These are phyloP conservation scores for Zygoascus sp. DNA, from an alignment of 1,139 yeast species.

Conservation along the genomic window DNA sequence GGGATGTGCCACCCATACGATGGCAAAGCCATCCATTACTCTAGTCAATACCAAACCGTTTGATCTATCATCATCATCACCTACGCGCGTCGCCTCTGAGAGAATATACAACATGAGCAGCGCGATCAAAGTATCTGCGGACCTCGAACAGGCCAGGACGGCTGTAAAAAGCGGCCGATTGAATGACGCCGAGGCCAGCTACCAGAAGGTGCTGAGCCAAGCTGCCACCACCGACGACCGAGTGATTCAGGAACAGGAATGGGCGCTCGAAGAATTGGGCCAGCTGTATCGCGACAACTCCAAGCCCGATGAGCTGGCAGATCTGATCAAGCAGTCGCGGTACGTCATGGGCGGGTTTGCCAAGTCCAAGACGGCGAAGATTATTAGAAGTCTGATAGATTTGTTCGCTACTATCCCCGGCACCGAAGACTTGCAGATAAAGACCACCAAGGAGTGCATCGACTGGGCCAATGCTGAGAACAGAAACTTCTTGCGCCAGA, in stretches of 20 bases:
- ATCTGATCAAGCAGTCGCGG: slow-evolving; percentile 67
- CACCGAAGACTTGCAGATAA: slow-evolving; percentile 67
- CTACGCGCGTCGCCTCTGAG: neutral
- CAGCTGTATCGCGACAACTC: slow-evolving; percentile 31
- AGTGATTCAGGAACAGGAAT: slow-evolving; percentile 36
- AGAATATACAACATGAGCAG: neutral
- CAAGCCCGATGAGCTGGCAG: slow-evolving; percentile 50
- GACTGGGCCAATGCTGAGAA: slow-evolving; percentile 84
- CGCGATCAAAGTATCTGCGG: slow-evolving; percentile 9
- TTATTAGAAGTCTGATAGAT: slow-evolving; percentile 64
- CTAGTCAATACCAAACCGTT: too few species aligned
- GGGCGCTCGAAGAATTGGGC: slow-evolving; percentile 36
- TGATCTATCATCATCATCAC: neutral
- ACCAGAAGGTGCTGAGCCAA: slow-evolving; percentile 41
- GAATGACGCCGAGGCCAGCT: slow-evolving; percentile 54
- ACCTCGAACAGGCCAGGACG: slow-evolving; percentile 51
- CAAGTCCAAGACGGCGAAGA: slow-evolving; percentile 91
- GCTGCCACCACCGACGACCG: slow-evolving; percentile 37
- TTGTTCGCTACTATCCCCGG: slow-evolving; percentile 49
- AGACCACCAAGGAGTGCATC: slow-evolving; percentile 71
- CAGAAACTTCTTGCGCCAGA: slow-evolving; percentile 83
- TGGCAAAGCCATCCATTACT: neutral
- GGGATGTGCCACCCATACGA: neutral
- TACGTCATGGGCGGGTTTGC: slow-evolving; percentile 69
- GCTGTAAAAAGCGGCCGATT: slow-evolving; percentile 48